Evolutionary conservation across 2,329 filamentous ascomycete genomes (phyloP).

Genomic region (Ophiostoma pallidulum): DNA sequence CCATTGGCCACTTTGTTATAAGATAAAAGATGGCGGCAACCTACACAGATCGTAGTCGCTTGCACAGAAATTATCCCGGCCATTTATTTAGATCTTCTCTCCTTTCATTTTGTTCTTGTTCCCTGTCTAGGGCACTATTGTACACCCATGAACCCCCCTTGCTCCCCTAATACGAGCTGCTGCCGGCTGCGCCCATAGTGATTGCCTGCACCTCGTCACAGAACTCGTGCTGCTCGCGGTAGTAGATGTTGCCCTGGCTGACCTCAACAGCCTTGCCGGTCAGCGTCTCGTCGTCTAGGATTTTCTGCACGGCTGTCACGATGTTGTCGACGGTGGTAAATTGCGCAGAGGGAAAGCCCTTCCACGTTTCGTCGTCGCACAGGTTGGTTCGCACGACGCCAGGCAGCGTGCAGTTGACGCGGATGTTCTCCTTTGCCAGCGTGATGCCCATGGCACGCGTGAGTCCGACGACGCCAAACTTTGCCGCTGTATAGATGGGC

Average conservation of each 20-base stretch:
- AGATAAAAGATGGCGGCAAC: too few relatives aligned
- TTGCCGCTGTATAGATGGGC: slow-evolving; percentile 9
- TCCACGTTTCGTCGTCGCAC: slow-evolving; percentile 7
- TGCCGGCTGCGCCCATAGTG: too few relatives aligned
- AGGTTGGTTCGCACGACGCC: background rate
- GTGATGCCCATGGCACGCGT: slow-evolving; percentile 5
- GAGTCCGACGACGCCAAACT: slow-evolving; percentile 9
- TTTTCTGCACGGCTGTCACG: background rate
- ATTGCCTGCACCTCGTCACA: slow-evolving; percentile 3
- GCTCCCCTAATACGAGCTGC: too few relatives aligned
- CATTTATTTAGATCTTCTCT: too few relatives aligned
- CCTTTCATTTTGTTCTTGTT: too few relatives aligned
- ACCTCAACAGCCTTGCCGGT: slow-evolving; percentile 1
- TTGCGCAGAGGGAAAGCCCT: background rate
- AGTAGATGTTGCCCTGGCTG: slow-evolving; percentile 6
- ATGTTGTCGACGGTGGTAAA: slow-evolving; percentile 8
- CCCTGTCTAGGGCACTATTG: too few relatives aligned
- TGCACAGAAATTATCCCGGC: too few relatives aligned
- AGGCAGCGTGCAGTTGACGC: slow-evolving; percentile 11
- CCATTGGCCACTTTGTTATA: too few relatives aligned
- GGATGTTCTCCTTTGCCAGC: slow-evolving; percentile 5
- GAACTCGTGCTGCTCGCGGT: slow-evolving; percentile 2
- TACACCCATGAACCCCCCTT: too few relatives aligned
- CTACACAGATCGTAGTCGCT: too few relatives aligned
- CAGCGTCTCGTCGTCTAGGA: background rate